Evolutionary conservation across 2,329 filamentous ascomycete species (phyloP).

Genomic region (Didymella sp.): DNA sequence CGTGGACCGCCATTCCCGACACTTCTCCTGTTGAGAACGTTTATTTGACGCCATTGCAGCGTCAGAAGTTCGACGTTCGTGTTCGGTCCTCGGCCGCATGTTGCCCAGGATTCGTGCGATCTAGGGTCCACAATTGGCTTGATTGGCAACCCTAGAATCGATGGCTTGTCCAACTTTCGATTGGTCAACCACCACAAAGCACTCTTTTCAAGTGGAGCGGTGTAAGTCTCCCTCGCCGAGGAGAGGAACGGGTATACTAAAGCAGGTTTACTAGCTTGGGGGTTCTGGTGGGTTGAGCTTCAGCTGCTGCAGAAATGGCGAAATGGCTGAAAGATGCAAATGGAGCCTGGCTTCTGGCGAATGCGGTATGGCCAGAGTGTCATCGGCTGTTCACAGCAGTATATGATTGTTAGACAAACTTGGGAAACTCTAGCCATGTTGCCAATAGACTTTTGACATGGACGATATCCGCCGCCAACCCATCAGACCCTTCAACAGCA

Average conservation of each 20-base stretch:
- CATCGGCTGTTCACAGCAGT: not conserved
- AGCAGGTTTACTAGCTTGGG: not conserved
- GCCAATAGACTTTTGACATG: not conserved
- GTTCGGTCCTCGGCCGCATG: not conserved
- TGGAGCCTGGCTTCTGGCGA: not conserved
- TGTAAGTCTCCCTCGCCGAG: not conserved
- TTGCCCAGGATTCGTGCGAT: not conserved
- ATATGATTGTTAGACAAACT: not conserved
- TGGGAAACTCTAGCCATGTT: not conserved
- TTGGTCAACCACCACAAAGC: not conserved
- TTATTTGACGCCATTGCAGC: not conserved
- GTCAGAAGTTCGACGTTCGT: not conserved
- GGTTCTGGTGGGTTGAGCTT: not conserved
- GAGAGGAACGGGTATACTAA: not conserved
- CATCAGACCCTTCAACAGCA: not conserved
- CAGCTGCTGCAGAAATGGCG: not conserved
- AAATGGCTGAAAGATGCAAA: not conserved
- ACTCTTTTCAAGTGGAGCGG: not conserved
- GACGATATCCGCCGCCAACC: not conserved
- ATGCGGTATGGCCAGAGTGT: not conserved
- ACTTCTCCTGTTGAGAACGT: not conserved
- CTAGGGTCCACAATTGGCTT: conserved; percentile 3
- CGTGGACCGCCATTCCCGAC: not conserved
- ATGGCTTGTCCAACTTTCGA: not conserved
- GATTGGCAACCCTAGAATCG: conserved; percentile 24